These are phyloP conservation scores for Didymella arachidicola DNA, from an alignment of 2,329 filamentous ascomycete species.

Conservation along the genomic window DNA sequence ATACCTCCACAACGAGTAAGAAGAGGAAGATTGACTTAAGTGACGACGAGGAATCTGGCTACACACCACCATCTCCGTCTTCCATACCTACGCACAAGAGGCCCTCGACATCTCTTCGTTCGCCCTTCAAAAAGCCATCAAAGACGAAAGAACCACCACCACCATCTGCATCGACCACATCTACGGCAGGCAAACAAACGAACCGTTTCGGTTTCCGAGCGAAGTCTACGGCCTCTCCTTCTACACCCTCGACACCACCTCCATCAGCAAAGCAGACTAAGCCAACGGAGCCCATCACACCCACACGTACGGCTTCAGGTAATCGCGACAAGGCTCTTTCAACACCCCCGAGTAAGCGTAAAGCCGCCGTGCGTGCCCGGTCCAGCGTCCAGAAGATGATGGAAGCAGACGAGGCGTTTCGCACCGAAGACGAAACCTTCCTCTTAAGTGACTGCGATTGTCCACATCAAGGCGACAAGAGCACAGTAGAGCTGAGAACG, in stretches of 20 bases:
- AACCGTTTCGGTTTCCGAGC: conserved; percentile 21
- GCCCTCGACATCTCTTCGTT: neutral
- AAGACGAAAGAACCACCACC: neutral
- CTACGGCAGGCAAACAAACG: conserved; percentile 3
- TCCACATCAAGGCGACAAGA: neutral
- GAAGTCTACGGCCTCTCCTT: neutral
- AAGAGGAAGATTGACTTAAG: conserved; percentile 14
- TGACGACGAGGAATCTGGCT: conserved; percentile 9
- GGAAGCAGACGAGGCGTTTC: conserved; percentile 1
- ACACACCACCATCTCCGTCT: neutral
- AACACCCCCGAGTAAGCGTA: neutral
- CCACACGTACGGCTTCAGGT: neutral
- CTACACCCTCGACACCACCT: neutral
- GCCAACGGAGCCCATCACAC: neutral
- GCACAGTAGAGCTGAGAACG: neutral
- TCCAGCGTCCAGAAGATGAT: conserved; percentile 3
- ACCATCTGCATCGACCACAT: neutral
- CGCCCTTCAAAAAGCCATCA: neutral
- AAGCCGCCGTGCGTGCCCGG: neutral
- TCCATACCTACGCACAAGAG: neutral
- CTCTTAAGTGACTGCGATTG: neutral
- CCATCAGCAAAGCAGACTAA: neutral
- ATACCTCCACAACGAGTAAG: neutral
- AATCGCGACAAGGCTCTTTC: neutral
- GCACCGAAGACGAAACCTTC: neutral